phyloP scores from a whole-genome alignment of 345 rosid genomes.

The Lenwebbia sp. region DNA sequence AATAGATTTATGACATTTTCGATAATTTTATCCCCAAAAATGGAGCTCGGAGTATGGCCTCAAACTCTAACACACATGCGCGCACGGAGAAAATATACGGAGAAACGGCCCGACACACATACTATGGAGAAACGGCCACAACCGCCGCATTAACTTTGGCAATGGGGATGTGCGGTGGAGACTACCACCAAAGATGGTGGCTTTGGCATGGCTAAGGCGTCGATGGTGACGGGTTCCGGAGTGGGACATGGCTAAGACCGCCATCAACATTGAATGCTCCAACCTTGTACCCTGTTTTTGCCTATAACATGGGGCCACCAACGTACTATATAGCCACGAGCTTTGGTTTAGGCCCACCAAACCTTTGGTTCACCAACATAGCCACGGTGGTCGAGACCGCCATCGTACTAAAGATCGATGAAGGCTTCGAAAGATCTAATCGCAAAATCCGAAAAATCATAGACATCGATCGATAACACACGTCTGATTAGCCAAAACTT shows the following conservation, averaged over 20 bases:
- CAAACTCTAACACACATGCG: no score
- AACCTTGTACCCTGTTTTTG: fast-evolving
- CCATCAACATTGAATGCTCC: not conserved
- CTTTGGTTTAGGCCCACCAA: not conserved
- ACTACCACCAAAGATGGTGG: not conserved
- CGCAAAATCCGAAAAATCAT: not conserved
- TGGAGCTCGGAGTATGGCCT: no score
- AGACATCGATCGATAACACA: not conserved
- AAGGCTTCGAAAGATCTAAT: not conserved
- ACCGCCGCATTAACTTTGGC: not conserved
- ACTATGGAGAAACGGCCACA: not conserved
- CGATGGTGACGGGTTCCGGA: not conserved
- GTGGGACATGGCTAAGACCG: not conserved
- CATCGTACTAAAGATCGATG: not conserved
- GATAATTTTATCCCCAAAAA: not conserved
- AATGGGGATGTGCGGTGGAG: fast-evolving
- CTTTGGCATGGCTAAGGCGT: not conserved
- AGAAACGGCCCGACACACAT: not conserved
- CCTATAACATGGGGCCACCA: not conserved
- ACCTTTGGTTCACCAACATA: not conserved
- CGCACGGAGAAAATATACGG: no score
- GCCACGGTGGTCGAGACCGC: not conserved
- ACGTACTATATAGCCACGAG: not conserved
- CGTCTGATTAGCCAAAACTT: not conserved
- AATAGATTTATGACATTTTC: fast-evolving